Percentiles rank a stretch among this genome's conserved stretches.
phyloP scores from a whole-genome alignment of 2,329 filamentous ascomycete species.

The Trematosphaeria pertusa region DNA sequence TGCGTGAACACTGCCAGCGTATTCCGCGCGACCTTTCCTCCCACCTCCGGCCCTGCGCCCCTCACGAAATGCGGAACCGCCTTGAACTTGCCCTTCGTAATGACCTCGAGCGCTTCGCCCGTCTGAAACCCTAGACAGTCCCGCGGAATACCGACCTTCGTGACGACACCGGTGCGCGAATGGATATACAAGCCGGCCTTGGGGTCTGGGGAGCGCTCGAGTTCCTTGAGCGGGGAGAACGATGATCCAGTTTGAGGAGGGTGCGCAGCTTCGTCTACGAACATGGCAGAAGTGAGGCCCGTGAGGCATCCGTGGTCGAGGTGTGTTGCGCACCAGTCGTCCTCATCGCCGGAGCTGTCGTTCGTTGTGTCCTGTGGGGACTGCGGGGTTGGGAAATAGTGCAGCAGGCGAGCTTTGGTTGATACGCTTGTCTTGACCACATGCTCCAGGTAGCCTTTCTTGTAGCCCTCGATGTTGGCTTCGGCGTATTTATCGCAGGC shows the following conservation, averaged over 20 bases:
- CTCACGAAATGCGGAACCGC: constrained; percentile 96
- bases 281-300: constrained; percentile 94
- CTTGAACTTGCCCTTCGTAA: constrained; percentile 89
- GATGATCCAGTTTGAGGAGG: constrained; percentile 39
- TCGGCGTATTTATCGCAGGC: constrained; percentile 88
- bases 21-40: constrained; percentile 64
- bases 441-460: constrained; percentile 78
- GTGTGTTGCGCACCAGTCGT: constrained; percentile 94
- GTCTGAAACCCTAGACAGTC: constrained; percentile 97
- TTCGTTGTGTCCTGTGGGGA: constrained; percentile 22
- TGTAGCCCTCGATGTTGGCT: constrained; percentile 78
- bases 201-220: constrained; percentile 79
- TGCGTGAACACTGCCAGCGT: constrained; percentile 97
- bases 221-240: constrained; percentile 68
- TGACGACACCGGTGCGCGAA: constrained; percentile 78
- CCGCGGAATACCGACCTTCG: constrained; percentile 90
- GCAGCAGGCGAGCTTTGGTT: constrained; percentile 88
- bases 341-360: constrained; percentile 60
- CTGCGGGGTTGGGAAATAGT: constrained; percentile 77
- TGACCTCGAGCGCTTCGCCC: constrained; percentile 87
- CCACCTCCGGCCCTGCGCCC: constrained; percentile 67
- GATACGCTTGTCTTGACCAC: constrained; percentile 86
- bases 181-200: constrained; percentile 92
- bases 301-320: constrained; percentile 94
- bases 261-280: constrained; percentile 75